A percentile compares a stretch with the other conserved stretches of the same genome.
These are phyloP conservation scores for Fusarium proliferatum DNA, from an alignment of 2,329 filamentous ascomycete species.

Conservation along the genomic window DNA sequence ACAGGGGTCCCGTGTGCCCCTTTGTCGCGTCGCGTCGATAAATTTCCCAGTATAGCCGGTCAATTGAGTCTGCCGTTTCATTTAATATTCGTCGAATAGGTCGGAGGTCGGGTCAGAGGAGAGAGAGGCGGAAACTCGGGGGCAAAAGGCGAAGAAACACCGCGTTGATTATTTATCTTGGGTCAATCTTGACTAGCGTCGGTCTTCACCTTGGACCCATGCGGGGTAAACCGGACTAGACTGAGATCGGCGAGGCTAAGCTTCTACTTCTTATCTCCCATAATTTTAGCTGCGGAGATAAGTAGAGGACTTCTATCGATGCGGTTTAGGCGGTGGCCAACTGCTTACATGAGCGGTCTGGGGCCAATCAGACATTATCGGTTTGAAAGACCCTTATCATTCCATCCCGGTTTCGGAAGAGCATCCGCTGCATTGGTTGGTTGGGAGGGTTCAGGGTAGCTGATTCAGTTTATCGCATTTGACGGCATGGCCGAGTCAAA, in stretches of 20 bases:
- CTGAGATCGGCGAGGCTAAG: background rate
- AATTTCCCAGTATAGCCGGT: background rate
- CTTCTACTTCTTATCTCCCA: background rate
- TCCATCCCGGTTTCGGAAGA: background rate
- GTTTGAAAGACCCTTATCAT: conserved; percentile 3
- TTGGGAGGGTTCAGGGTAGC: background rate
- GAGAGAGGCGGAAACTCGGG: background rate
- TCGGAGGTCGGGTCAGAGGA: background rate
- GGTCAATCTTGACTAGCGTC: background rate
- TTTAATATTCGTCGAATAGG: no score
- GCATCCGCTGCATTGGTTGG: background rate
- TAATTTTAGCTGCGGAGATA: background rate
- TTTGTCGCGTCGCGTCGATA: background rate
- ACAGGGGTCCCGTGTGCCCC: background rate
- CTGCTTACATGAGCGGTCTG: background rate
- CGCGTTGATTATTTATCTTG: background rate
- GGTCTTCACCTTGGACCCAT: conserved; percentile 3
- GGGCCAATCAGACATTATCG: background rate
- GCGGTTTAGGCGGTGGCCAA: background rate
- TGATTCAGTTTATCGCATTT: background rate
- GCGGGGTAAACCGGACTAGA: conserved; percentile 14
- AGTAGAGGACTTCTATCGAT: background rate
- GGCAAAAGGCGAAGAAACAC: background rate
- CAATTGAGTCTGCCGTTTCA: no score
- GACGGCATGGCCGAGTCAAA: background rate